Evolutionary conservation across 192 early-diverging fungal genomes (phyloP).

Genomic region (Funneliformis mosseae): DNA sequence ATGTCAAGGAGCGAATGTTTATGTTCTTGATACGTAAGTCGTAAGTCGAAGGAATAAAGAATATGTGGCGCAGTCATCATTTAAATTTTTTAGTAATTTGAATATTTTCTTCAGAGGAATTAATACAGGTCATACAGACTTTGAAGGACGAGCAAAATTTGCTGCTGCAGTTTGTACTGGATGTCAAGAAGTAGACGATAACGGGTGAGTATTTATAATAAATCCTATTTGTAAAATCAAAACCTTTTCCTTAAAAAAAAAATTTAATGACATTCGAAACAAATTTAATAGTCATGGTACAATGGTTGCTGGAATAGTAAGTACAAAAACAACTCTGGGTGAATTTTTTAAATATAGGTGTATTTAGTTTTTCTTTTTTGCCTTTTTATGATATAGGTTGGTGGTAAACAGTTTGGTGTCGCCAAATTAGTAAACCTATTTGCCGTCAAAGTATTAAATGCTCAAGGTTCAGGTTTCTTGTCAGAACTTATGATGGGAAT

Average conservation of each 20-base stretch:
- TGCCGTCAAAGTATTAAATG: slow-evolving; percentile 70
- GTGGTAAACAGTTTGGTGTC: slow-evolving; percentile 64
- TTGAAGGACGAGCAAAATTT: slow-evolving; percentile 70
- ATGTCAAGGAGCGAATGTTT: slow-evolving; percentile 57
- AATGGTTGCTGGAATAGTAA: slow-evolving; percentile 68
- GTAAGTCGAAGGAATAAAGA: too few relatives aligned
- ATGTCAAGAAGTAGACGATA: slow-evolving; percentile 48
- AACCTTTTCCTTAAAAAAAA: too few relatives aligned
- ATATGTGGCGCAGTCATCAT: not conserved
- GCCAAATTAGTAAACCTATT: slow-evolving; percentile 72
- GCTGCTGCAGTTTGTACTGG: slow-evolving; percentile 42
- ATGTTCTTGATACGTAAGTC: slow-evolving; percentile 60
- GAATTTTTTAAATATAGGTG: not conserved
- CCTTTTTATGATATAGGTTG: slow-evolving; percentile 40
- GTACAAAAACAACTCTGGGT: not conserved
- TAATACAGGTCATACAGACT: slow-evolving; percentile 63
- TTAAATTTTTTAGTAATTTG: not conserved
- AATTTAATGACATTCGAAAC: not conserved
- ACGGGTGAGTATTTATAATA: slow-evolving; percentile 32
- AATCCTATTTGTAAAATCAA: not conserved
- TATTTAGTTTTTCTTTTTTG: not conserved
- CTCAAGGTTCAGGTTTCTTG: slow-evolving; percentile 56
- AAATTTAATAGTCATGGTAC: slow-evolving; percentile 58
- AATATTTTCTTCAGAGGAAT: slow-evolving; percentile 59
- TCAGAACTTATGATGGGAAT: slow-evolving; percentile 52